Percentiles rank a stretch among this genome's conserved stretches.
These are phyloP conservation scores for Mucor sp. DNA, from an alignment of 371 early-diverging fungal species.

Conservation along the genomic window DNA sequence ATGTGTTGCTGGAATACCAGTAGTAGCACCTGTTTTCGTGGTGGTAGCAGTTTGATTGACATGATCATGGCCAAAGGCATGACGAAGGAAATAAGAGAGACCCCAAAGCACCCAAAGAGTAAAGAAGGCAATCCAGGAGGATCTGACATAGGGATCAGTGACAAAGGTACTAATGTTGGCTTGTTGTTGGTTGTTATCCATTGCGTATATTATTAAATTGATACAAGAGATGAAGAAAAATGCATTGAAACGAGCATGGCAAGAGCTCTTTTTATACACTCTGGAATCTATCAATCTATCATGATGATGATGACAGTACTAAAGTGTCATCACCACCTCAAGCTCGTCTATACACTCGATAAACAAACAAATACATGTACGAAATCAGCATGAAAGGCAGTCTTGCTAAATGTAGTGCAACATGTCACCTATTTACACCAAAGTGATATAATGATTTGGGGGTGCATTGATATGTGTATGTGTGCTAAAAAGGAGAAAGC, in stretches of 20 bases:
- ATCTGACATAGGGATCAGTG: conserved; percentile 28
- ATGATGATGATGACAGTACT: neutral
- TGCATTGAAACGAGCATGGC: neutral
- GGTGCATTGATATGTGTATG: neutral
- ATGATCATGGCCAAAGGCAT: conserved; percentile 32
- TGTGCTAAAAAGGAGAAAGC: neutral
- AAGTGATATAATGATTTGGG: neutral
- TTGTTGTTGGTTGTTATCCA: conserved; percentile 4
- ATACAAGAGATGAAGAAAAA: neutral
- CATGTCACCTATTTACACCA: neutral
- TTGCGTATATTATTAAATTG: neutral
- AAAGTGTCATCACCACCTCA: neutral
- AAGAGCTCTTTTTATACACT: neutral
- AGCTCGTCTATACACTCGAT: neutral
- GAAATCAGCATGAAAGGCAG: neutral
- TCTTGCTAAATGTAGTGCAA: neutral
- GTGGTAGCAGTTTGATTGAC: neutral
- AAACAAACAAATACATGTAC: neutral
- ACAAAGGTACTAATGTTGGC: conserved; percentile 18
- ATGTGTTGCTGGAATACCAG: neutral
- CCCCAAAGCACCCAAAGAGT: conserved; percentile 43
- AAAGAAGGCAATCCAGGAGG: conserved; percentile 42
- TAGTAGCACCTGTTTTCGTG: neutral
- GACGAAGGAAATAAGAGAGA: conserved; percentile 38
- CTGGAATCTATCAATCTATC: neutral